Evolutionary conservation across 441 rosid species (phyloP).

Genomic region (Arabidopsis lyrata): DNA sequence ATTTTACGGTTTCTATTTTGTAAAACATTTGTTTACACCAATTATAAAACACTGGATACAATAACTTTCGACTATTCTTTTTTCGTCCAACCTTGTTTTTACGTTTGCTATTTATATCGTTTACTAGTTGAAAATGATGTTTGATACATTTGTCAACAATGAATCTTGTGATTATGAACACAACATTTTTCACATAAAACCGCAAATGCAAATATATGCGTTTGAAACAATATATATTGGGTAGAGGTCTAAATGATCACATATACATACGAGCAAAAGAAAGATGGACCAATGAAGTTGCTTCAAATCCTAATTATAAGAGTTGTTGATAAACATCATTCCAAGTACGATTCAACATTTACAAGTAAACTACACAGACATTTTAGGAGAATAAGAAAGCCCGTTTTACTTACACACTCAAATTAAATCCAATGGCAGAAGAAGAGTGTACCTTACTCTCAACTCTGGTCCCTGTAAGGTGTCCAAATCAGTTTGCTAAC

Average conservation of each 20-base stretch:
- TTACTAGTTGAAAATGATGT: not conserved
- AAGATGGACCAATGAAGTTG: constrained; percentile 7
- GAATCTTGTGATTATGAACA: not conserved
- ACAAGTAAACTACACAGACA: constrained; percentile 25
- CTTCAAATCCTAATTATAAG: not conserved
- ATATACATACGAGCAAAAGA: not conserved
- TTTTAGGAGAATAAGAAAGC: not conserved
- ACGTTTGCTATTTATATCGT: not conserved
- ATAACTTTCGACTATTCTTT: no score
- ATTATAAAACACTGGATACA: no score
- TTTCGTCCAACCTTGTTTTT: not conserved
- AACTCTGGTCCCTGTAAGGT: constrained; percentile 95
- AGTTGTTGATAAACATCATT: constrained; percentile 2
- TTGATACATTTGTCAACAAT: not conserved
- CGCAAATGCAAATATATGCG: not conserved
- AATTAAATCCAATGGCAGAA: constrained; percentile 1
- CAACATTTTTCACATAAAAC: not conserved
- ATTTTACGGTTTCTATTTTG: no score
- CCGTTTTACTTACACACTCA: constrained; percentile 24
- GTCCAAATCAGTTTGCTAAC: constrained; percentile 98
- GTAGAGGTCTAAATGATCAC: not conserved
- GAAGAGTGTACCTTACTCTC: constrained; percentile 19
- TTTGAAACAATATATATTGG: not conserved
- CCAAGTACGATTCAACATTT: constrained; percentile 20
- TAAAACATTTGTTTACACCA: not conserved